Base-by-base conservation (phyloP, 805 yeast species). In the Wickerhamomyces hampshirensis region DNA sequence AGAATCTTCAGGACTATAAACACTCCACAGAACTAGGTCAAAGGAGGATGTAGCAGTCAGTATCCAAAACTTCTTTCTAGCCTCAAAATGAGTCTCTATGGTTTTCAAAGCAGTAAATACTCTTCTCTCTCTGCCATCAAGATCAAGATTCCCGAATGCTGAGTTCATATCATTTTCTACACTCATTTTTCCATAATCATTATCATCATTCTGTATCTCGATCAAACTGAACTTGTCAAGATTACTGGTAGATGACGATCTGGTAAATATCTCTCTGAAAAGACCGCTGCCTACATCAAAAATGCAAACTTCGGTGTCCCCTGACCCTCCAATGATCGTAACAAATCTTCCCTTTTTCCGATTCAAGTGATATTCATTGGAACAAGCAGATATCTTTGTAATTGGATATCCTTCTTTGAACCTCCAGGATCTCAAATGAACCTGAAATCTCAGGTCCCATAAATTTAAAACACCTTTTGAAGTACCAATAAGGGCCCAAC, bases 401-500 rank as follows among this genome's bases (percentile, higher is more conserved):
- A 87, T 77, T 1, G 81, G 73, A 16, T 53, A 58, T 4, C 67
- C 66, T 11, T 65, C 62, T 28, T 68, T 71, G 30, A 86, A 68
- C 8, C 71, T 70, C 77, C 87, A 83, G 1, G 80, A 65, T 42
- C 73, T 78, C 24, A 86, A 62, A 28, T 72, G 62, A 0, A 82
- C 40, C 24, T 68, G 68, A 55, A 87, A 85, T 36, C 94, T 64
- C 24, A 84, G 46, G 56, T 88, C 96, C 95, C 96, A 88, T 12
- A 91, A 59, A 44, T 77, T 79, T 21, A 93, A 53, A 1, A 80
- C 62, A 1, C 97, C 97, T 27, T 71, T 72, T 0, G 73, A 62
- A 0, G 96, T 85, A 0, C 96, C 97, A 2, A 82, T 53, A 7
- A 85, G 55, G 1, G 85, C 54, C 86, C 96, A 86, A 5, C 71